These are phyloP conservation scores for Raddia guianensis DNA, from an alignment of 176 grass and related monocot species.

Conservation along the genomic window DNA sequence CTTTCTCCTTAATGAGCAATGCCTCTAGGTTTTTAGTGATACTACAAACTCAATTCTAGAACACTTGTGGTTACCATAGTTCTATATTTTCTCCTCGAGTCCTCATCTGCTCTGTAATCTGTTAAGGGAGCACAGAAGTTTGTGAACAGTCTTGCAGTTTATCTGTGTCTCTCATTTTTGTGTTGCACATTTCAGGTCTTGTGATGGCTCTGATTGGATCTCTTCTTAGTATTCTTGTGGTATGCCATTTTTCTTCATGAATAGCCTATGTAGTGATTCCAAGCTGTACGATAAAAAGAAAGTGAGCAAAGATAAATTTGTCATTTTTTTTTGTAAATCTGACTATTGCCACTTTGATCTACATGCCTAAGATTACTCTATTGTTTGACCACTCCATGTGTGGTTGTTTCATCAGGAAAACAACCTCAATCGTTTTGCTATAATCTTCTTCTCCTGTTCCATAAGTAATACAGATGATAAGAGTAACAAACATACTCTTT, in stretches of 20 bases:
- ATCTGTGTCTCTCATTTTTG: slow-evolving; percentile 14
- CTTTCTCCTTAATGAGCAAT: not conserved
- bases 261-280: not conserved
- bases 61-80: not conserved
- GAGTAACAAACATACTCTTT: not conserved
- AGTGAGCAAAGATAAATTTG: not conserved
- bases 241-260: slow-evolving; percentile 42
- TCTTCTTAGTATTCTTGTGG: slow-evolving; percentile 91
- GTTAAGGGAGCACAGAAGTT: not conserved
- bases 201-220: slow-evolving; percentile 96
- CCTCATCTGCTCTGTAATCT: not conserved
- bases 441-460: not conserved
- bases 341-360: not conserved
- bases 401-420: not conserved
- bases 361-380: not conserved
- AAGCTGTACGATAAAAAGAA: not conserved
- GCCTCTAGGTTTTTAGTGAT: not conserved
- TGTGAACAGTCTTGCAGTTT: not conserved
- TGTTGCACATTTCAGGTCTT: slow-evolving; percentile 69
- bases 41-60: not conserved
- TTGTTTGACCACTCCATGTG: not conserved
- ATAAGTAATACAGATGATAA: not conserved
- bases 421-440: not conserved
- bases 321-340: not conserved
- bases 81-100: not conserved